Conservation (phyloP, 164 flowering plant genomes). For the Magnolia changhungtana region DNA sequence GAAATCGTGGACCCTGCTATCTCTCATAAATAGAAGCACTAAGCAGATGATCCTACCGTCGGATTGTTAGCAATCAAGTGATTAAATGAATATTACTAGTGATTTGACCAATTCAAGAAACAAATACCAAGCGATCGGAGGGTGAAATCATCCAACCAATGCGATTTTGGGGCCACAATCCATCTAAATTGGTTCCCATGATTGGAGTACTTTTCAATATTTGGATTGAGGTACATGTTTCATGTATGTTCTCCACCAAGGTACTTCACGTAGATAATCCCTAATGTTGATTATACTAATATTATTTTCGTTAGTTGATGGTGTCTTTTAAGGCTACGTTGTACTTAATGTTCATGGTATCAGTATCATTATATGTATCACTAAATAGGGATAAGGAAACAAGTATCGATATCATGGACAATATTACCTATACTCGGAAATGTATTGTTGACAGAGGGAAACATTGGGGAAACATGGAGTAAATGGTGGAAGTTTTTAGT, state of each 20-base stretch:
- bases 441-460: no score
- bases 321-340: background rate
- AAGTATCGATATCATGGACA: no score
- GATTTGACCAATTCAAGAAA: background rate
- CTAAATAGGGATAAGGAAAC: no score
- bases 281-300: background rate
- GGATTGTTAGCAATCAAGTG: background rate
- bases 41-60: no score
- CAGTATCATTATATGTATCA: no score
- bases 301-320: background rate
- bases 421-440: no score
- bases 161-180: background rate
- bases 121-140: background rate
- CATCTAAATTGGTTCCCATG: background rate
- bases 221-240: background rate
- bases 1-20: no score
- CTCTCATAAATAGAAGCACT: no score
- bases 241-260: background rate
- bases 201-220: no score
- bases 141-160: background rate
- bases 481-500: no score
- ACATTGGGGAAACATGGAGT: no score
- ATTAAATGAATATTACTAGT: no score
- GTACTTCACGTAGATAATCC: background rate
- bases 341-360: background rate